Percentiles rank a stretch among this genome's conserved stretches.
phyloP scores from a whole-genome alignment of 768 basidiomycete species.

The Leccinum longicurvipes region DNA sequence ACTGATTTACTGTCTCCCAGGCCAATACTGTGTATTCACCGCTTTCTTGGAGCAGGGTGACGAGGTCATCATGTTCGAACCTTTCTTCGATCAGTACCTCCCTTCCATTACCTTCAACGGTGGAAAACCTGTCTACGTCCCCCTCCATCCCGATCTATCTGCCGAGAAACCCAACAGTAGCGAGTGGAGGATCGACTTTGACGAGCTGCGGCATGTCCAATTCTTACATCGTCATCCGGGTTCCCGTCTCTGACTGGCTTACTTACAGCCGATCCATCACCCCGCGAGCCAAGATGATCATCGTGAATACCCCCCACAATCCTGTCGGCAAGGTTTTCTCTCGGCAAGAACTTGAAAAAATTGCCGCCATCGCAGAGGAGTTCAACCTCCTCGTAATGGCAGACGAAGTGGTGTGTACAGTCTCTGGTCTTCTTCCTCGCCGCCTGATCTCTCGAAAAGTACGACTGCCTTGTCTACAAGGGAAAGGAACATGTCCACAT shows the following conservation, averaged over 20 bases:
- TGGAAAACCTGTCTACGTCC: constrained; percentile 90
- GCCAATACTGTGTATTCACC: constrained; percentile 89
- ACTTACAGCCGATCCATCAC: constrained; percentile 69
- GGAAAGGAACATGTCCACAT: constrained; percentile 87
- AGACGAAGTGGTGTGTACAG: constrained; percentile 84
- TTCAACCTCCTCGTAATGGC: constrained; percentile 90
- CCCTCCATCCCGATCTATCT: constrained; percentile 79
- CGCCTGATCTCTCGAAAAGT: constrained; percentile 43
- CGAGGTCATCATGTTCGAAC: constrained; percentile 98
- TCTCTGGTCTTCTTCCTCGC: background rate
- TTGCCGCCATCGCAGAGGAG: constrained; percentile 86
- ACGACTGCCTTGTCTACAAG: constrained; percentile 91
- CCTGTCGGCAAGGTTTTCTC: constrained; percentile 98
- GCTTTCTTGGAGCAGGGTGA: constrained; percentile 92
- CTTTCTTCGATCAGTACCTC: constrained; percentile 95
- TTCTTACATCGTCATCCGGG: background rate
- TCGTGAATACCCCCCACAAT: constrained; percentile 96
- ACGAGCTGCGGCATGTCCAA: constrained; percentile 69
- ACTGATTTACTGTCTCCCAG: constrained; percentile 29
- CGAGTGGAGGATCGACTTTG: constrained; percentile 90
- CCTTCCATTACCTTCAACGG: constrained; percentile 93
- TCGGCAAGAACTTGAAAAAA: constrained; percentile 72
- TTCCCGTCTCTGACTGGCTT: constrained; percentile 3
- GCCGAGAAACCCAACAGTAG: constrained; percentile 50
- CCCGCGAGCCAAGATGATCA: constrained; percentile 88